Percentiles rank a stretch among this genome's conserved stretches.
Evolutionary conservation across 148 eudicot species (phyloP).

Genomic region (Vaccinium vitisidaea): DNA sequence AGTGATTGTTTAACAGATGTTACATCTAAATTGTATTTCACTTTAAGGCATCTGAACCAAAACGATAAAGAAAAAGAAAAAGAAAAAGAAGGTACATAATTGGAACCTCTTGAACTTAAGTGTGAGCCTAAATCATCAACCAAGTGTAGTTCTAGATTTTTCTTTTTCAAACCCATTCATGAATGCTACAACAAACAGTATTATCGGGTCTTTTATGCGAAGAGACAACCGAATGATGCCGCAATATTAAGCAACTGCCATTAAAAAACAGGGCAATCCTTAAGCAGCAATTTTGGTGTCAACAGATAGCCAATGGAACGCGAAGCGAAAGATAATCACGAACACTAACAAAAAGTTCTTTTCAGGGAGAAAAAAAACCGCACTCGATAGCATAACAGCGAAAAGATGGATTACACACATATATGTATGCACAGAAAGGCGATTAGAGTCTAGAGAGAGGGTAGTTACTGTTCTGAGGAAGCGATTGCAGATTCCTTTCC

Average conservation of each 20-base stretch:
- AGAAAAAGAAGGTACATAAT: neutral
- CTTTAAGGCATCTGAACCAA: too few species aligned
- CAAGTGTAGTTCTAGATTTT: neutral
- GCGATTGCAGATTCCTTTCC: slow-evolving; percentile 69
- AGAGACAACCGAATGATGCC: neutral
- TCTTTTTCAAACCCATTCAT: too few species aligned
- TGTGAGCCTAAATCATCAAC: too few species aligned
- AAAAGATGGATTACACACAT: too few species aligned
- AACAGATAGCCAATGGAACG: too few species aligned
- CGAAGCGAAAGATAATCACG: too few species aligned
- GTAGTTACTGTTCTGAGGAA: slow-evolving; percentile 61
- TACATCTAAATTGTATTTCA: neutral
- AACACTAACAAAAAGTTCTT: too few species aligned
- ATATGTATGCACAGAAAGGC: neutral
- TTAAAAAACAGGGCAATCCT: neutral
- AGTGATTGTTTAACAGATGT: neutral
- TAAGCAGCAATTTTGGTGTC: neutral
- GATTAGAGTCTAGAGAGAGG: neutral
- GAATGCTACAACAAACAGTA: neutral
- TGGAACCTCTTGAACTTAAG: neutral
- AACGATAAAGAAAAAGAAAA: too few species aligned
- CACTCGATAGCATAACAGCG: too few species aligned
- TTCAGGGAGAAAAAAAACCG: too few species aligned
- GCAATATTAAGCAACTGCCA: neutral
- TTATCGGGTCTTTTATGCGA: neutral